These are phyloP conservation scores for Canavalia gladiata DNA, from an alignment of 306 rosid genomes.

Conservation along the genomic window DNA sequence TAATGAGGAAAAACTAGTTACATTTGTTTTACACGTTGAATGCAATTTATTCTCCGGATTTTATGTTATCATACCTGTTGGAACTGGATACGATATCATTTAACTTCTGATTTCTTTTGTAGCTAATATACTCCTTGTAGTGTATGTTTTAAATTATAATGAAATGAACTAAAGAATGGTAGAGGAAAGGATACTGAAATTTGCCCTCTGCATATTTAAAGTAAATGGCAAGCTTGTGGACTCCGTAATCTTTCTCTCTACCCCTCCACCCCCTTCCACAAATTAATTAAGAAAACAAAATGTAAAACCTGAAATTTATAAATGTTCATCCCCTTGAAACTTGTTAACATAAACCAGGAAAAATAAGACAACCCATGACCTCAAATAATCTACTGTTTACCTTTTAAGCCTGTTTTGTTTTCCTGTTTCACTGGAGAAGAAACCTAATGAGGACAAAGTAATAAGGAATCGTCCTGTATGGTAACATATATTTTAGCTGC, in stretches of 20 bases:
- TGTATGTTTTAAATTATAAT: background rate
- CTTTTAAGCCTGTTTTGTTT: background rate
- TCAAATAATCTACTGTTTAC: background rate
- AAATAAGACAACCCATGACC: background rate
- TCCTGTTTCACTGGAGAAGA: slow-evolving; percentile 10
- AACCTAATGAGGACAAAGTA: background rate
- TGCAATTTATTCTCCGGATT: slow-evolving; percentile 5
- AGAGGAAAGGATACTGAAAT: slow-evolving; percentile 6
- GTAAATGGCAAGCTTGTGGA: background rate
- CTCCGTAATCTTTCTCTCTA: background rate
- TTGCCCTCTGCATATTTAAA: slow-evolving; percentile 1
- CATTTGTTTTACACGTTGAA: slow-evolving; percentile 27
- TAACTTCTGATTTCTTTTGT: background rate
- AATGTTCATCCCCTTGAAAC: background rate
- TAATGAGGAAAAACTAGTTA: slow-evolving; percentile 20
- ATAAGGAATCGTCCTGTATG: background rate
- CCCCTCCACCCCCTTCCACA: background rate
- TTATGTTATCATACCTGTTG: slow-evolving; percentile 22
- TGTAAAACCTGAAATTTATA: background rate
- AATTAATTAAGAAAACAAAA: background rate
- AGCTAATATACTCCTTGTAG: background rate
- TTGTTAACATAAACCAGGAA: background rate
- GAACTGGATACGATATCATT: background rate
- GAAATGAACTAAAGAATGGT: background rate
- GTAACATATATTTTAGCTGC: background rate